Percentiles rank a stretch among this genome's conserved stretches.
Conservation (phyloP, 176 grass and related monocot genomes). For the Echinochloa phyllopogon region DNA sequence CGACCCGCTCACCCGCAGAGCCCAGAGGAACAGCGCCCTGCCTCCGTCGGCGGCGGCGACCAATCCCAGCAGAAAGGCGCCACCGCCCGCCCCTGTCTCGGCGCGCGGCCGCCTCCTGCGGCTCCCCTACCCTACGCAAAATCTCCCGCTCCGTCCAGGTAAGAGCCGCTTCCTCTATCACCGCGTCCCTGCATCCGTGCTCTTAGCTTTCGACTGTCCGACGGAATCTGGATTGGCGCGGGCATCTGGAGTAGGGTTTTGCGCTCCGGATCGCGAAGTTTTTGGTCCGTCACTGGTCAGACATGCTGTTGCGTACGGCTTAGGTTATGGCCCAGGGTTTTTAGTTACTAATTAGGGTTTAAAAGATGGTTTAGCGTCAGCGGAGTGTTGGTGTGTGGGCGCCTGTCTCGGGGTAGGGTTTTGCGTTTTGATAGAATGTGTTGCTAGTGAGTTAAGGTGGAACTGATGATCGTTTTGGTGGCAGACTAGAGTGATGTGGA, state of each 20-base stretch:
- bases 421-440: background rate
- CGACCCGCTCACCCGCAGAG: background rate
- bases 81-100: background rate
- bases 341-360: conserved; percentile 9
- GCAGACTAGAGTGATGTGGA: background rate
- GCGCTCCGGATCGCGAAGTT: background rate
- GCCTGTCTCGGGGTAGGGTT: background rate
- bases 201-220: background rate
- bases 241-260: background rate
- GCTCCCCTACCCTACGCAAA: background rate
- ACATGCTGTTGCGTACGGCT: background rate
- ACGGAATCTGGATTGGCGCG: background rate
- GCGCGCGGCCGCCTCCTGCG: background rate
- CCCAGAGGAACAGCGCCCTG: background rate
- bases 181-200: background rate
- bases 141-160: conserved; percentile 9
- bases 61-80: background rate
- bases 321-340: background rate
- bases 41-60: conserved; percentile 27
- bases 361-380: background rate
- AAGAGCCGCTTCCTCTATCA: background rate
- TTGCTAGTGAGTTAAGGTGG: background rate
- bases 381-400: background rate
- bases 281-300: too few species aligned
- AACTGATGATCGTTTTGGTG: background rate